Evolutionary conservation across 2,329 filamentous ascomycete species (phyloP), one percentile per base, ranked within the genome.

Genomic region (Emergomyces pasteurianus): DNA sequence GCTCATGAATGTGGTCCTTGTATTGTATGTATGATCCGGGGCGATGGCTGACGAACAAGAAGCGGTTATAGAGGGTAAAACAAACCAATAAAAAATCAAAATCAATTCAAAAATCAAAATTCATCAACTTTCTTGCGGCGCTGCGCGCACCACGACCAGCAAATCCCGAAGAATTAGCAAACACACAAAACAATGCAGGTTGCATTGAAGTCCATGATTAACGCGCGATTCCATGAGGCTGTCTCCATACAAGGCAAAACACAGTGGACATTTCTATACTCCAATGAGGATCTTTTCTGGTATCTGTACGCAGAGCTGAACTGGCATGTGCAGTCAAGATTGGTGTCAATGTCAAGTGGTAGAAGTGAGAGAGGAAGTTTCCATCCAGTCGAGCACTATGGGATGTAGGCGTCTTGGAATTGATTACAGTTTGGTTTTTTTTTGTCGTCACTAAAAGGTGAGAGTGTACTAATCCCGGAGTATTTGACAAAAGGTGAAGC

Each of bases 221-320:
- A 52, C 47, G 59, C 21, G 47, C 49, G 5, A 43, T 62, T 59
- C 43, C 47, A 58, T 34, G 58, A 58, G 58, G 42, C 61, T 65
- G 52, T 58, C 63, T 60, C 59, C 58, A 42, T 60, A 60, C 62
- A 57, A 60, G 58, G 62, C 53, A 28, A 55, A 18, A 38, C 3
- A 47, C 5, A 47, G 54, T 43, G 40, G 21, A 12, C 21, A 47
- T 47, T 47, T 40, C 18, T 12, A 36, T 54, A 23, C 21, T 54
- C 18, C 31, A n/a, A 34, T 36, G 18, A 18, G 31, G 31, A 36
- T 38, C 3, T 9, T 12, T 38, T 21, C 5, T 8, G 28, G 18
- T n/a, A 38, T 21, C 36, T 47, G 46, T 9, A 36, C 42, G 42
- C 16, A 52, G 28, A 52, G 28, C 10, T 26, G 12, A 47, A 28